A percentile compares a stretch with the other conserved stretches of the same genome.
Evolutionary conservation across 1,284 basidiomycete species (phyloP).

Genomic region (Puccinia coronata): DNA sequence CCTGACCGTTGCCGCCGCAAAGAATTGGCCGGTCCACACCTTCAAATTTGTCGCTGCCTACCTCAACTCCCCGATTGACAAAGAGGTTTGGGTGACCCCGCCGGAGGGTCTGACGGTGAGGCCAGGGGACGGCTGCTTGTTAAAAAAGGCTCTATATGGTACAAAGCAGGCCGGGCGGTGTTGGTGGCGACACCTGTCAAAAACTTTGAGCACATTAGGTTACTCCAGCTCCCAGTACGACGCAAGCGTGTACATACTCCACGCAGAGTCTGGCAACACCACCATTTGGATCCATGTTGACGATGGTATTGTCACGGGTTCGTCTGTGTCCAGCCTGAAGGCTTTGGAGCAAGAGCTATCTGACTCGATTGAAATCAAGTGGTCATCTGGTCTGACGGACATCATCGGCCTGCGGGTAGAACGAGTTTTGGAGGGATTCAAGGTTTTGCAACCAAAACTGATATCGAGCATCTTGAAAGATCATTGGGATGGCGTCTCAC

Average conservation of each 20-base stretch:
- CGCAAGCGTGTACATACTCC: neutral
- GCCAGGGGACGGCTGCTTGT: neutral
- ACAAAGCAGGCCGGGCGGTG: constrained; percentile 20
- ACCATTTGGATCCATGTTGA: constrained; percentile 37
- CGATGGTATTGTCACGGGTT: constrained; percentile 17
- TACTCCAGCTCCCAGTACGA: constrained; percentile 7
- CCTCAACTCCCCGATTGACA: constrained; percentile 1
- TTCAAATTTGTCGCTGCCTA: constrained; percentile 35
- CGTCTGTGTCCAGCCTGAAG: neutral
- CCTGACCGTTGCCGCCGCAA: neutral
- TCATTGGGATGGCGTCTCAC: neutral
- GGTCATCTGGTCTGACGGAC: neutral
- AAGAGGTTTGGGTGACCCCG: constrained; percentile 18
- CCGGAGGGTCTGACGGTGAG: neutral
- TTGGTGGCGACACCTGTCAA: constrained; percentile 24
- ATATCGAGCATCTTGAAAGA: neutral
- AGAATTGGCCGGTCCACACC: neutral
- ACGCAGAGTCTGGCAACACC: no score
- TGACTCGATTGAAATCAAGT: constrained; percentile 1
- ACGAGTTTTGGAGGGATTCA: neutral
- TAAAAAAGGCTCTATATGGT: constrained; percentile 11
- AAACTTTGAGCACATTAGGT: neutral
- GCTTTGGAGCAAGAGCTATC: neutral
- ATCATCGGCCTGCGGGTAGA: neutral
- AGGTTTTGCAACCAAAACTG: neutral